Evolutionary conservation across 2,329 filamentous ascomycete species (phyloP), one percentile per base, ranked within the genome.

Genomic region (Fusarium ramigenum): DNA sequence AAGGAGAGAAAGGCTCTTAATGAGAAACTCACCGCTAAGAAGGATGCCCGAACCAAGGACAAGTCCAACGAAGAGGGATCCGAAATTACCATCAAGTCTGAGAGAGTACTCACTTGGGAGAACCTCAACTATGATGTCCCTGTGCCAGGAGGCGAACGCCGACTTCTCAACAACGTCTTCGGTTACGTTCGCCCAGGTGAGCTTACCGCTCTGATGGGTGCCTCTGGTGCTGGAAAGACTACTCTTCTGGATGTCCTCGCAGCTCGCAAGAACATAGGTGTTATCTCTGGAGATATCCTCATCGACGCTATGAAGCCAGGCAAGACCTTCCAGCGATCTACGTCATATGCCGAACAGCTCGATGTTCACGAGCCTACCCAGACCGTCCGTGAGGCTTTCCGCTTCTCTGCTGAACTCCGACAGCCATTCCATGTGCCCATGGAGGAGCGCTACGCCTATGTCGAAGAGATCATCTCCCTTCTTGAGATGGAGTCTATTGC

Each of bases 171-270:
- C 78, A 83, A 85, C 44, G 83, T 90, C 3, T 88, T 84, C 63
- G 95, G 91, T 5, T 96, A 92, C 75, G 93, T 95, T 57, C 90
- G 92, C 70, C 93, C 93, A 4, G 93, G 93, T 40, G 89, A 92
- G 75, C 86, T 96, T 15, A 95, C 93, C 7, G 93, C 93, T 5
- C 84, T 96, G 4, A 95, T 96, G 92, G 93, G 93, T 43, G 91
- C 92, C 11, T 94, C 92, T 9, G 93, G 93, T n/a, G 94, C 94
- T 9, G 94, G 94, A 54, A 97, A 97, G 83, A 96, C 94, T 0
- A 97, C 94, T 0, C 84, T 97, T 1, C 85, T 97, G 6, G 93
- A 97, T 77, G 93, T 96, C 2, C 84, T 97, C 40, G 88, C 88
- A 0, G 80, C 85, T 2, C 84, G 89, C 42, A 90, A 90, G 82